Evolutionary conservation across 2,329 filamentous ascomycete genomes (phyloP).

Genomic region (Fusarium pseudograminearum): DNA sequence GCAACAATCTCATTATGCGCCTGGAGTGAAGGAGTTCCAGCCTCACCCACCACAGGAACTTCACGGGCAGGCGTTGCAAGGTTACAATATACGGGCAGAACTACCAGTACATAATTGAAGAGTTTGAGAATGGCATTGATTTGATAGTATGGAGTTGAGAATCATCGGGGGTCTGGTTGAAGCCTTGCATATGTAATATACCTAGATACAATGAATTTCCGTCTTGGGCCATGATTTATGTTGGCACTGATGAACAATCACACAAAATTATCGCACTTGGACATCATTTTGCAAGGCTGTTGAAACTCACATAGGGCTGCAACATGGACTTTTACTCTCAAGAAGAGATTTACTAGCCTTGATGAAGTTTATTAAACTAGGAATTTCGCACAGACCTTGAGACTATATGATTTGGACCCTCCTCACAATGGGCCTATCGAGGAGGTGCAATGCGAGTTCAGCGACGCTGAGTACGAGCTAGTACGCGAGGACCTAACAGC

Average conservation of each 20-base stretch:
- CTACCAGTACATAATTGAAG: slow-evolving; percentile 30
- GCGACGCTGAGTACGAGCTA: too few species aligned
- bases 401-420: not conserved
- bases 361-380: not conserved
- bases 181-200: not conserved
- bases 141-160: not conserved
- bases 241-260: not conserved
- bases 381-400: not conserved
- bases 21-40: slow-evolving; percentile 2
- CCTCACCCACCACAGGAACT: slow-evolving; percentile 22
- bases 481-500: too few species aligned
- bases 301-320: not conserved
- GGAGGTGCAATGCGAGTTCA: too few species aligned
- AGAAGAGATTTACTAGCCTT: not conserved
- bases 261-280: not conserved
- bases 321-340: not conserved
- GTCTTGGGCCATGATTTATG: not conserved
- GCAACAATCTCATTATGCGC: slow-evolving; percentile 17
- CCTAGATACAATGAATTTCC: not conserved
- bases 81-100: slow-evolving; percentile 17
- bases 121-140: not conserved
- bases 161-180: not conserved
- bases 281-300: not conserved
- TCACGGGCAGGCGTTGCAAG: slow-evolving; percentile 18
- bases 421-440: too few species aligned